phyloP scores from a whole-genome alignment of 1,139 yeast species.

The Saccharomyces hybrid region DNA sequence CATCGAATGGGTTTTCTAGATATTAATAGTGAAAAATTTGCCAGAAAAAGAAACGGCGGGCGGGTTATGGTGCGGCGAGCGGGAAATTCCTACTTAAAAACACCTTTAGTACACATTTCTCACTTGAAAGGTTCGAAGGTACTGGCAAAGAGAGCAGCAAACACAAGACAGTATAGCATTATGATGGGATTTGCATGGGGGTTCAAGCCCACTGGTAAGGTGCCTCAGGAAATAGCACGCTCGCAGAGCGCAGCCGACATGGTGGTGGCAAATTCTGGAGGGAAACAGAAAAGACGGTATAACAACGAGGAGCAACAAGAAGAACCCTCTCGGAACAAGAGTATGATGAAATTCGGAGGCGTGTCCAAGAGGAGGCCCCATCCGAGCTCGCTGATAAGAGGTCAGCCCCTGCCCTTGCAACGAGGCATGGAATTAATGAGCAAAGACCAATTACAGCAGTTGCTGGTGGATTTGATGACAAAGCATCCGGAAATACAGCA shows the following conservation, averaged over 20 bases:
- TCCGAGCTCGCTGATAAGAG: constrained; percentile 18
- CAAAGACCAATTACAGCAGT: constrained; percentile 21
- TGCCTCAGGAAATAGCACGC: too few relatives aligned
- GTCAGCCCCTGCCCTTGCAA: constrained; percentile 28
- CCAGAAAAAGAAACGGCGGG: too few relatives aligned
- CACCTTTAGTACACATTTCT: too few relatives aligned
- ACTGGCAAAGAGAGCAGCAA: too few relatives aligned
- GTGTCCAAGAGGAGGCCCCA: constrained; percentile 12
- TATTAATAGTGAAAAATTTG: not conserved
- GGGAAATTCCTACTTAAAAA: too few relatives aligned
- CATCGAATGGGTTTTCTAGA: not conserved
- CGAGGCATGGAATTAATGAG: constrained; percentile 29
- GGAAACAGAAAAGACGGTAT: not conserved
- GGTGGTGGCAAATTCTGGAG: too few relatives aligned
- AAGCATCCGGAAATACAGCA: constrained; percentile 25
- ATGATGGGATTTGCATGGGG: too few relatives aligned
- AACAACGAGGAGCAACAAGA: not conserved
- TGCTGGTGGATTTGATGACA: constrained; percentile 22
- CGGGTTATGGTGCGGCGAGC: too few relatives aligned
- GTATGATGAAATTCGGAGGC: not conserved
- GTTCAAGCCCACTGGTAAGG: too few relatives aligned
- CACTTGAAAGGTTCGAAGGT: too few relatives aligned
- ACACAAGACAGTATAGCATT: too few relatives aligned
- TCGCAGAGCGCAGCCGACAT: too few relatives aligned
- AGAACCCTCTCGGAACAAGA: not conserved